Evolutionary conservation across 495 filamentous ascomycete species (phyloP).

Genomic region (Hyaloscypha hepaticicola): DNA sequence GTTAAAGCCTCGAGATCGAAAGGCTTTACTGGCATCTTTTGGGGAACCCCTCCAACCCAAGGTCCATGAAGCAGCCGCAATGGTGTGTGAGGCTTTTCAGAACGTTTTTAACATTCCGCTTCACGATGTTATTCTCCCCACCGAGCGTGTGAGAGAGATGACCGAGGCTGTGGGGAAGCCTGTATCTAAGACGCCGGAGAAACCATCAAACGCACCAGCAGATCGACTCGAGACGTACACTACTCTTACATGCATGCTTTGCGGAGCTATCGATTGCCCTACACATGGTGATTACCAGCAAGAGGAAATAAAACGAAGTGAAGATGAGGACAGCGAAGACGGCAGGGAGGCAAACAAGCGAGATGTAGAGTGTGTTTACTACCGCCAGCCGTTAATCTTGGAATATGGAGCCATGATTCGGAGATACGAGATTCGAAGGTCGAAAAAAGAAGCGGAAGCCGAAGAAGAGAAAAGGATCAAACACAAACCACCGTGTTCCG

Average conservation of each 20-base stretch:
- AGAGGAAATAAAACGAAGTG: neutral
- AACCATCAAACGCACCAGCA: neutral
- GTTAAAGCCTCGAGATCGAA: neutral
- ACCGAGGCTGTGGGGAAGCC: conserved; percentile 2
- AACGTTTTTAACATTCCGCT: conserved; percentile 20
- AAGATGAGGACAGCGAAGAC: conserved; percentile 11
- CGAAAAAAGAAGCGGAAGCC: conserved; percentile 7
- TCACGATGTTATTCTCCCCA: conserved; percentile 16
- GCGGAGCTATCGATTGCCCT: conserved; percentile 25
- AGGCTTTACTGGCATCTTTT: conserved; percentile 5
- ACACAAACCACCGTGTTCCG: conserved; percentile 12
- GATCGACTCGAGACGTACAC: conserved; percentile 25
- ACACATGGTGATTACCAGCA: conserved; percentile 28
- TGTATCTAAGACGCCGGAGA: conserved; percentile 8
- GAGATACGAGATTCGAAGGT: neutral
- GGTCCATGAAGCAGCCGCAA: neutral
- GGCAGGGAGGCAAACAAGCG: neutral
- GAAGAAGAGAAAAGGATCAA: conserved; percentile 5
- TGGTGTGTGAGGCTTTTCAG: conserved; percentile 19
- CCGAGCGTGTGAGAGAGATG: conserved; percentile 25
- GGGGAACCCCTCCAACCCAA: neutral
- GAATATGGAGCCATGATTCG: conserved; percentile 6
- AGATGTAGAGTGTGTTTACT: conserved; percentile 1
- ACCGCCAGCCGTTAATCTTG: conserved; percentile 5
- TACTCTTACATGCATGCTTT: conserved; percentile 27